A percentile compares a stretch with the other conserved stretches of the same genome.
Evolutionary conservation across 768 basidiomycete species (phyloP).

Genomic region (Rubroboletus pulcherrimus): DNA sequence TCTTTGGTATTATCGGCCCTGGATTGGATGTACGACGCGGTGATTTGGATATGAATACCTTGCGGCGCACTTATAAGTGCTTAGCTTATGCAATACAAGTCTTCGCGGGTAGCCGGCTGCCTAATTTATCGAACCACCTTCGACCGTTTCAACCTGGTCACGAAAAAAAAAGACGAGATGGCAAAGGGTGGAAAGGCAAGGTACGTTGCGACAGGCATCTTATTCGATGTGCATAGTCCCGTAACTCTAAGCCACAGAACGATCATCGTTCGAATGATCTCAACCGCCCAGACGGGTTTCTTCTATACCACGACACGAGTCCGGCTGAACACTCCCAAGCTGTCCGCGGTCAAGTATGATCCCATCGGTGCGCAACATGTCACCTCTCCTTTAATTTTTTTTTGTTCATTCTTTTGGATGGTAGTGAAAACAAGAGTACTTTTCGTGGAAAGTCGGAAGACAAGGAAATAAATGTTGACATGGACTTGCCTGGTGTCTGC

Average conservation of each 20-base stretch:
- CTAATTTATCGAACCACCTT: conserved; percentile 4
- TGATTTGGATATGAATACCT: neutral
- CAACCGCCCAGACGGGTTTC: conserved; percentile 87
- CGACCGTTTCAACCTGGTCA: neutral
- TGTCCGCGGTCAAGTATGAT: conserved; percentile 89
- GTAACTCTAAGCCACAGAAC: conserved; percentile 46
- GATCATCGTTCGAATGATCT: conserved; percentile 81
- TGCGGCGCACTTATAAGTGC: no score
- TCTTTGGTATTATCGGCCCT: neutral
- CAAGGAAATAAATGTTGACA: conserved; percentile 45
- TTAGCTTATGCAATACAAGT: conserved; percentile 10
- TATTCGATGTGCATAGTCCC: neutral
- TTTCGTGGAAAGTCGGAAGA: conserved; percentile 77
- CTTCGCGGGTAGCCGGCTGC: neutral
- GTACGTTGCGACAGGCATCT: conserved; percentile 25
- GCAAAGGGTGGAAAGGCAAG: conserved; percentile 61
- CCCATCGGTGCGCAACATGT: conserved; percentile 57
- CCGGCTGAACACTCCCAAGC: conserved; percentile 60
- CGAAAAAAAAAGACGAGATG: conserved; percentile 34
- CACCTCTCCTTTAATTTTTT: neutral
- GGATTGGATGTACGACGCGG: neutral
- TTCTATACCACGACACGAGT: conserved; percentile 84
- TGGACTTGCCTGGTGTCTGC: neutral
- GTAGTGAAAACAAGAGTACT: conserved; percentile 68
- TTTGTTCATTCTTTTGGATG: neutral